Base-by-base conservation (phyloP, 2,329 filamentous ascomycete genomes). In the Knufia fluminis region DNA sequence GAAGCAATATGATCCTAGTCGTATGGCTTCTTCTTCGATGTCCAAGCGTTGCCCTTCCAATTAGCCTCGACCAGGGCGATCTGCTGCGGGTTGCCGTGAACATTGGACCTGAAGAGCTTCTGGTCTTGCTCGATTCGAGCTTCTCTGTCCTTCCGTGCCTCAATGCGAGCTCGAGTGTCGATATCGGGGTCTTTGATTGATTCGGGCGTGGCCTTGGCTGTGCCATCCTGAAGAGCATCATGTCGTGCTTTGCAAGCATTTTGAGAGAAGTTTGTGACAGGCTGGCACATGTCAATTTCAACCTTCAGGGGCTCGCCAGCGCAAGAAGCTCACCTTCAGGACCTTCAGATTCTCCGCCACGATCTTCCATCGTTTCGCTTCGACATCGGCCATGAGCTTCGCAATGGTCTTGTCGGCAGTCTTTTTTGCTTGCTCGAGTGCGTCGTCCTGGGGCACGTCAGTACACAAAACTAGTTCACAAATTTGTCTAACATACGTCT, bases 211-310 rank as follows among this genome's bases (percentile, higher is more conserved):
- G 68, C 66, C 24, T 63, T 63, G 2, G 71, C 73, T 6, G 62
- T 70, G n/a, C 70, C 73, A 26, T 66, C 56, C 17, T 64, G 55
- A 14, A 74, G 57, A 12, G 61, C 63, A 26, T 64, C 59, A 52
- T 65, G 71, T 23, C 73, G 70, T 48, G 70, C 61, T 17, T 64
- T 60, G 59, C 72, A 75, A 19, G 73, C 72, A 8, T 67, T 68
- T 19, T 64, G 64, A 16, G 70, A 70, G 64, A 73, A 75, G 47
- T 71, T 65, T 33, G 66, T 55, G 7, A 62, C 57, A 6, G 61
- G 57, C 49, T 60, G 43, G 19, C n/a, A 47, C 14, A 33, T 31
- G 14, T 20, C 19, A 31, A 6, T 9, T 38, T 38, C 22, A 26
- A 28, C 35, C 14, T n/a, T 35, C 31, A 9, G 20, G 24, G 14